Evolutionary conservation across 768 basidiomycete species (phyloP).

Genomic region (Boletellus emodensis): DNA sequence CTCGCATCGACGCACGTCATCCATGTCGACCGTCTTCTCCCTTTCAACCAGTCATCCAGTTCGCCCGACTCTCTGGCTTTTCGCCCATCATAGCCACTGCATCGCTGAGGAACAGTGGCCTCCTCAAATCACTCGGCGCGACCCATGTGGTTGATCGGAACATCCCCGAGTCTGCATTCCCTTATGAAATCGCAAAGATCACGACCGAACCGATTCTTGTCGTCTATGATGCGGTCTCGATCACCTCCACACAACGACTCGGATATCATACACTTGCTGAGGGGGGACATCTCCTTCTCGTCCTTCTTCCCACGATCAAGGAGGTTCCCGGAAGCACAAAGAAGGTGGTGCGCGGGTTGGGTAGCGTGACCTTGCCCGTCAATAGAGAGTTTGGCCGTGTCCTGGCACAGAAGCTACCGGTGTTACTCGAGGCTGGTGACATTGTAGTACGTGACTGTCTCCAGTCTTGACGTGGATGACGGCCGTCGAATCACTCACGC

Average conservation of each 20-base stretch:
- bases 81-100: slow-evolving; percentile 39
- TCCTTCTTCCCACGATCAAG: slow-evolving; percentile 5
- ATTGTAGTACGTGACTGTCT: slow-evolving; percentile 10
- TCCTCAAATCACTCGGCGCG: slow-evolving; percentile 35
- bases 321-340: slow-evolving; percentile 13
- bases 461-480: background rate
- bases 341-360: slow-evolving; percentile 8
- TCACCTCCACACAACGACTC: slow-evolving; percentile 30
- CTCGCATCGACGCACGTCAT: too few species aligned
- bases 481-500: background rate
- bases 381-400: slow-evolving; percentile 15
- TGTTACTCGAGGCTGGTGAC: slow-evolving; percentile 11
- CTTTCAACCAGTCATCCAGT: slow-evolving; percentile 31
- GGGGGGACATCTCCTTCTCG: slow-evolving; percentile 28
- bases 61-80: slow-evolving; percentile 33
- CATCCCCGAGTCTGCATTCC: slow-evolving; percentile 9
- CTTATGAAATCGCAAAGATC: slow-evolving; percentile 14
- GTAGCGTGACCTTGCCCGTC: slow-evolving; percentile 6
- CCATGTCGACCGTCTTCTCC: too few species aligned
- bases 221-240: slow-evolving; percentile 26
- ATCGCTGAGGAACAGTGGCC: slow-evolving; percentile 31
- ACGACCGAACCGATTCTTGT: slow-evolving; percentile 11
- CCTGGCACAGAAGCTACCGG: slow-evolving; percentile 10
- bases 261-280: slow-evolving; percentile 30
- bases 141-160: slow-evolving; percentile 35